A percentile compares a stretch with the other conserved stretches of the same genome.
These are phyloP conservation scores for Oemleria cerasiformis DNA, from an alignment of 306 rosid species.

Conservation along the genomic window DNA sequence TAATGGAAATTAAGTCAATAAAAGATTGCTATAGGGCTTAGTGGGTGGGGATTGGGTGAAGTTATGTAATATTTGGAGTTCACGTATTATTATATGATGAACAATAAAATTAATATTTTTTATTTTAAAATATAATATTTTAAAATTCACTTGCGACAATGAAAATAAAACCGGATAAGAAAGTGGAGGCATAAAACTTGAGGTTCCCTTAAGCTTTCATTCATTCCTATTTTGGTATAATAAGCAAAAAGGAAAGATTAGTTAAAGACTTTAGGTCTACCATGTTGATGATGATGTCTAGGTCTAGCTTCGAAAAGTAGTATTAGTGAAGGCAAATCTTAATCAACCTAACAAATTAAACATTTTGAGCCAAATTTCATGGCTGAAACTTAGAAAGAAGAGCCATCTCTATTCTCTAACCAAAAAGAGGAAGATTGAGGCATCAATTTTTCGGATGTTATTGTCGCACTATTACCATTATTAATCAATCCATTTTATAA, in stretches of 20 bases:
- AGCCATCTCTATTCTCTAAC: neutral
- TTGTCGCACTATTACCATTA: neutral
- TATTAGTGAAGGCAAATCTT: neutral
- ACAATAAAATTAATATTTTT: too few species aligned
- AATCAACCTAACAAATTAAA: neutral
- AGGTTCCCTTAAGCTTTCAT: too few species aligned
- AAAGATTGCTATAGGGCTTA: neutral
- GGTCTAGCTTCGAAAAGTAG: neutral
- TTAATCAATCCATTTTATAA: too few species aligned
- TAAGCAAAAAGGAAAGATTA: too few species aligned
- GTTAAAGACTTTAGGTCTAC: neutral
- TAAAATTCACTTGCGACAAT: too few species aligned
- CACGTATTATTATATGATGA: too few species aligned
- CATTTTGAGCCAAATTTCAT: neutral
- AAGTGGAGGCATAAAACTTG: too few species aligned
- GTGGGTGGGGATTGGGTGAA: neutral
- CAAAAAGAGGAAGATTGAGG: neutral
- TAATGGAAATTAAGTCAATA: neutral
- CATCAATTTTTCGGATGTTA: neutral
- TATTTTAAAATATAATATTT: too few species aligned
- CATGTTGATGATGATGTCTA: neutral
- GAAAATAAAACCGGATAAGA: too few species aligned
- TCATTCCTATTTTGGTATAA: too few species aligned
- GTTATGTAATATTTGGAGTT: too few species aligned
- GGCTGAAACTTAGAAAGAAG: neutral